These are phyloP conservation scores for Cornus controversa DNA, from an alignment of 148 eudicot species.

Conservation along the genomic window DNA sequence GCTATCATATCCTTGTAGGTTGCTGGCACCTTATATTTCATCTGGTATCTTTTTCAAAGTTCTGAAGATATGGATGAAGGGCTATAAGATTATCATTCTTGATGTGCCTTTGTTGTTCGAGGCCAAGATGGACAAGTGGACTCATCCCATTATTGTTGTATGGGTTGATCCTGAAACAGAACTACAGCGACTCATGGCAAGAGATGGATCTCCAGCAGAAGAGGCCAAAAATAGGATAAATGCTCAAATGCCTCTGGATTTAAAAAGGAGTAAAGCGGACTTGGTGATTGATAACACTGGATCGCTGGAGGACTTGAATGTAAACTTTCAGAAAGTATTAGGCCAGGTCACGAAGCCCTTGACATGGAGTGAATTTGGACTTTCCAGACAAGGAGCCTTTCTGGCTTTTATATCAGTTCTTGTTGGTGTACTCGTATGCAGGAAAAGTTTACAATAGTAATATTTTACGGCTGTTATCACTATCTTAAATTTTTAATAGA, in stretches of 20 bases:
- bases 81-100: conserved; percentile 65
- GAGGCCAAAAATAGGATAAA: conserved; percentile 79
- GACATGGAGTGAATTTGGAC: conserved; percentile 80
- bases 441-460: conserved; percentile 15
- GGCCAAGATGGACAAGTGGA: conserved; percentile 92
- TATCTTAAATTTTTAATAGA: neutral
- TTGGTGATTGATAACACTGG: conserved; percentile 84
- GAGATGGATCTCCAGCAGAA: conserved; percentile 67
- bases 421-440: conserved; percentile 46
- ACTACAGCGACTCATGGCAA: conserved; percentile 68
- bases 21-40: conserved; percentile 81
- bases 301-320: conserved; percentile 69
- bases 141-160: conserved; percentile 73
- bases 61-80: conserved; percentile 83
- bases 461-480: neutral
- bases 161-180: conserved; percentile 91
- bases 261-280: conserved; percentile 72
- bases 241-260: conserved; percentile 86
- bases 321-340: conserved; percentile 51
- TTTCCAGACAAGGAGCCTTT: conserved; percentile 77
- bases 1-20: conserved; percentile 38
- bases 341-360: conserved; percentile 60
- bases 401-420: conserved; percentile 49
- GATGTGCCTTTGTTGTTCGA: conserved; percentile 91
- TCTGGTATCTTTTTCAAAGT: conserved; percentile 68